Evolutionary conservation across 345 rosid species (phyloP).

Genomic region (Anacardium occidentale): DNA sequence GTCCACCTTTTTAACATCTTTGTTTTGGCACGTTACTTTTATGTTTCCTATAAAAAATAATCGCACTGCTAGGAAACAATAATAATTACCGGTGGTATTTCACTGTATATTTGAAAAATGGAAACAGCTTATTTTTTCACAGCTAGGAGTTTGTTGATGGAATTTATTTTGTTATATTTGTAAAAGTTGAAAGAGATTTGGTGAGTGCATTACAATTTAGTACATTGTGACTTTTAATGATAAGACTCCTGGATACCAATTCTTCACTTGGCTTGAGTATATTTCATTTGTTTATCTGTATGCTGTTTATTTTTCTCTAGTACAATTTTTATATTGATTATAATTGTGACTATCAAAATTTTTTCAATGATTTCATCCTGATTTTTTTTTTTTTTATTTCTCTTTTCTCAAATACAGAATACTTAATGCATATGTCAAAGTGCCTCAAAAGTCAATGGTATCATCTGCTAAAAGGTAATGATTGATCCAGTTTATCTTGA

Average conservation of each 20-base stretch:
- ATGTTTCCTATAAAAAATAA: no score
- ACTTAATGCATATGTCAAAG: slow-evolving; percentile 82
- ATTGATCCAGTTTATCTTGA: neutral
- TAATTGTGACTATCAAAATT: neutral
- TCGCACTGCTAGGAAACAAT: no score
- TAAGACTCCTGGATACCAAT: neutral
- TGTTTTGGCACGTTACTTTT: no score
- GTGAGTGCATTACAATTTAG: neutral
- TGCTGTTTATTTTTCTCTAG: neutral
- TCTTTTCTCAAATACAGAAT: slow-evolving; percentile 48
- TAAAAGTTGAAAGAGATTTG: neutral
- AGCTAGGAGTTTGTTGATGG: neutral
- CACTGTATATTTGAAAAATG: neutral
- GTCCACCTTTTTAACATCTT: no score
- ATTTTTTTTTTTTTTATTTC: neutral
- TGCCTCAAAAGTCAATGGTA: slow-evolving; percentile 69
- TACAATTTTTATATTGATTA: neutral
- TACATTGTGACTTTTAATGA: neutral
- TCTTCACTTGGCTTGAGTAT: neutral
- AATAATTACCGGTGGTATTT: neutral
- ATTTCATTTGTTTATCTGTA: neutral
- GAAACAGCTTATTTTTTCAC: neutral
- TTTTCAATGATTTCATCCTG: neutral
- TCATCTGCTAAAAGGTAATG: slow-evolving; percentile 67
- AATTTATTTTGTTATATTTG: neutral